A percentile compares a stretch with the other conserved stretches of the same genome.
Conservation (phyloP, 345 rosid genomes). For the Laguncularia racemosa region DNA sequence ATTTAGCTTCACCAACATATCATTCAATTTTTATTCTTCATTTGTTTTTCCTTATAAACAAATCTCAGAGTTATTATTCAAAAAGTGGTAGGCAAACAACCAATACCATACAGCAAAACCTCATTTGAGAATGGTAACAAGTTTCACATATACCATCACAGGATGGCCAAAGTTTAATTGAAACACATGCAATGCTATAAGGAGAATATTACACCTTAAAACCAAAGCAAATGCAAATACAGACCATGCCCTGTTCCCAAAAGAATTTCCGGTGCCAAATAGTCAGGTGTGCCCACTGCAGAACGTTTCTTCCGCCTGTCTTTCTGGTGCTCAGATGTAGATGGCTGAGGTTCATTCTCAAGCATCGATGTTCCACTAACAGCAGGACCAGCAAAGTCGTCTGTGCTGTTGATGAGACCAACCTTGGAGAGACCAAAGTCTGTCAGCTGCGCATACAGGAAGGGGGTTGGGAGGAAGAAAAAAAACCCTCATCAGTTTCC, state of each 20-base stretch:
- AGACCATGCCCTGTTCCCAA: constrained; percentile 99
- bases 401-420: constrained; percentile 99
- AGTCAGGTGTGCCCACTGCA: constrained; percentile 99
- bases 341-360: constrained; percentile 60
- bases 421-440: constrained; percentile 89
- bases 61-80: too few relatives aligned
- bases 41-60: too few relatives aligned
- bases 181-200: not conserved
- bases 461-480: not conserved
- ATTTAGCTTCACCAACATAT: too few relatives aligned
- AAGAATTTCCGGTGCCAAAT: constrained; percentile 99
- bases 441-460: constrained; percentile 47
- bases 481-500: too few relatives aligned
- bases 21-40: too few relatives aligned
- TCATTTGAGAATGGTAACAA: not conserved
- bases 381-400: constrained; percentile 92
- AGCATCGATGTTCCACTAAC: constrained; percentile 78
- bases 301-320: constrained; percentile 90
- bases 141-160: too few relatives aligned
- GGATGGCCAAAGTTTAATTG: not conserved
- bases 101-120: not conserved
- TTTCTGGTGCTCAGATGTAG: constrained; percentile 53
- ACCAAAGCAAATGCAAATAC: constrained; percentile 28
- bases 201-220: constrained; percentile 21
- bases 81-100: not conserved